These are phyloP conservation scores for Kwoniella dejecticola DNA, from an alignment of 768 basidiomycete genomes.

Conservation along the genomic window DNA sequence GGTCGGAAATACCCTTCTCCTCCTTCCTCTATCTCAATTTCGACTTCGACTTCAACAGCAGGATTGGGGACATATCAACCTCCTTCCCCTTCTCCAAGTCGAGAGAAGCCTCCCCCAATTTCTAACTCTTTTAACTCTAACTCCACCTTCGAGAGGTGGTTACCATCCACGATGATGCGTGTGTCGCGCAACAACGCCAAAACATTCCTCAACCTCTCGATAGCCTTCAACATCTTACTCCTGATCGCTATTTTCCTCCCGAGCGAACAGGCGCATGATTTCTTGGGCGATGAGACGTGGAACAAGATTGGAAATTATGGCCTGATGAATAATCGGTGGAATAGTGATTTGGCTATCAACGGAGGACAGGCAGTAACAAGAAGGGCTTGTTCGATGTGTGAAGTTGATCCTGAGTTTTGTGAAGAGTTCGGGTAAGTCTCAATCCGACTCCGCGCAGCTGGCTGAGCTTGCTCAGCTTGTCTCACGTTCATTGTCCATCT, in stretches of 20 bases:
- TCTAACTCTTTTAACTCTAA: neutral
- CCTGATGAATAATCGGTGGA: neutral
- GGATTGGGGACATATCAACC: too few relatives aligned
- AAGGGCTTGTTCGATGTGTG: constrained; percentile 24
- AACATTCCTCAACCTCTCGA: constrained; percentile 23
- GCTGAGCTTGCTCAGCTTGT: neutral
- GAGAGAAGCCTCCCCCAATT: neutral
- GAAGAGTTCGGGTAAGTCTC: constrained; percentile 33
- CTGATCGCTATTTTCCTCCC: constrained; percentile 20
- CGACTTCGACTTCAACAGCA: too few relatives aligned
- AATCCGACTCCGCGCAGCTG: neutral
- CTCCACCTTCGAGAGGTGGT: neutral
- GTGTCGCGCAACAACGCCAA: constrained; percentile 9
- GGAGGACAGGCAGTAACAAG: neutral
- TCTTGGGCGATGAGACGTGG: constrained; percentile 18
- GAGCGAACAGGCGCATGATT: constrained; percentile 7
- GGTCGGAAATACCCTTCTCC: constrained; percentile 1
- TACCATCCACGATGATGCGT: constrained; percentile 17
- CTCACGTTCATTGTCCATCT: neutral
- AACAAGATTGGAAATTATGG: constrained; percentile 14
- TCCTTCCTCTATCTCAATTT: neutral
- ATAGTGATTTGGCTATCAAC: neutral
- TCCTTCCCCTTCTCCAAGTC: neutral
- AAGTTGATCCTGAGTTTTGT: constrained; percentile 28
- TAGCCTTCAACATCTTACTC: constrained; percentile 17